These are phyloP conservation scores for Rosa chinensis DNA, from an alignment of 306 rosid species.

Conservation along the genomic window DNA sequence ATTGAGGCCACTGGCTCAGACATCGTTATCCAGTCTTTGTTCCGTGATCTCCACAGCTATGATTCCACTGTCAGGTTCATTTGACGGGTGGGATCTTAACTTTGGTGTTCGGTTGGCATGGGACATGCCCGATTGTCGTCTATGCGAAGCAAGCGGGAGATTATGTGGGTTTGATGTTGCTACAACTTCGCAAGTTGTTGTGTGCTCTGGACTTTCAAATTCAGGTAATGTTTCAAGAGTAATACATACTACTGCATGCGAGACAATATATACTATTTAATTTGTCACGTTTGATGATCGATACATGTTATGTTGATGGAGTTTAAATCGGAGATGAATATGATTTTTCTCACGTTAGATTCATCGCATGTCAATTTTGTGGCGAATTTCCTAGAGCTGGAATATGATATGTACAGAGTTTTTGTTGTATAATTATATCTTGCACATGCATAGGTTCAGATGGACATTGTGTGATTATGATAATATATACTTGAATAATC, in stretches of 20 bases:
- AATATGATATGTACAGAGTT: no score
- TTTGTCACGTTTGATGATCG: background rate
- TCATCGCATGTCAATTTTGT: no score
- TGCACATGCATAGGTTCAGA: no score
- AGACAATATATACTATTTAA: no score
- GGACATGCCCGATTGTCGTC: background rate
- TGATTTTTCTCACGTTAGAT: no score
- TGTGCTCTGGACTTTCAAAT: conserved; percentile 14
- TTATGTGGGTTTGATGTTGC: background rate
- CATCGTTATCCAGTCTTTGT: background rate
- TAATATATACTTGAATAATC: no score
- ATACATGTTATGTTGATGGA: no score
- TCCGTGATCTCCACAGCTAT: background rate
- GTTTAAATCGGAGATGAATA: no score
- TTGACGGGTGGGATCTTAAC: background rate
- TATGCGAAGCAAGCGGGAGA: background rate
- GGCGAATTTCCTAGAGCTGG: no score
- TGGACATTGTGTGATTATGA: no score
- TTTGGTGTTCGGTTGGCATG: background rate
- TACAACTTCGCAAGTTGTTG: background rate
- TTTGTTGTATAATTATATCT: no score
- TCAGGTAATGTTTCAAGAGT: background rate
- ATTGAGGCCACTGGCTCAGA: background rate
- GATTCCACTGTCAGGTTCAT: background rate
- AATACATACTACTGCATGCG: no score